phyloP scores from a whole-genome alignment of 306 rosid species.

The Albizia julibrissin region DNA sequence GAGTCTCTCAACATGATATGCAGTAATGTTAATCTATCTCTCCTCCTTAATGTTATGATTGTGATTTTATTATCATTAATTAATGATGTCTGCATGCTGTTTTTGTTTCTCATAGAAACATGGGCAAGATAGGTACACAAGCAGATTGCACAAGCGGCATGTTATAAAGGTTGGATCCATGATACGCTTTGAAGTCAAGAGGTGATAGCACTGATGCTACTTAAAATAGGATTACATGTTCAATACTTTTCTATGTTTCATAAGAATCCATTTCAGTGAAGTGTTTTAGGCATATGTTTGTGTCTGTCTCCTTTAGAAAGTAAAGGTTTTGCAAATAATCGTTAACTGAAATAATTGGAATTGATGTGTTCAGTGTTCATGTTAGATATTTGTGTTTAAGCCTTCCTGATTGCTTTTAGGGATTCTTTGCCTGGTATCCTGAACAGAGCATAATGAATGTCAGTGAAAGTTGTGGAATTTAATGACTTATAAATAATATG shows the following conservation, averaged over 20 bases:
- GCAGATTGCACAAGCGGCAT: constrained; percentile 71
- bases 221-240: not conserved
- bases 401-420: not conserved
- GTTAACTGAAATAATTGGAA: not conserved
- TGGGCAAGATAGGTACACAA: constrained; percentile 59
- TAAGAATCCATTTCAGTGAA: not conserved
- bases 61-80: constrained; percentile 11
- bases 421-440: not conserved
- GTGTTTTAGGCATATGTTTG: not conserved
- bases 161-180: constrained; percentile 76
- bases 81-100: not conserved
- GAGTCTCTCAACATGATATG: constrained; percentile 33
- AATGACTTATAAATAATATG: not conserved
- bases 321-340: not conserved
- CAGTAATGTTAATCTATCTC: constrained; percentile 3
- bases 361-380: not conserved
- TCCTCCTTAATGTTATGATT: not conserved
- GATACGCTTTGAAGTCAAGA: constrained; percentile 72
- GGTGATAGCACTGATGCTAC: constrained; percentile 51
- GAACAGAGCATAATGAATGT: not conserved
- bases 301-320: not conserved
- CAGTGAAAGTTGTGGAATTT: not conserved
- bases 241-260: not conserved
- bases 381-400: not conserved
- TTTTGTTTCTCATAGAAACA: constrained; percentile 56